Percentiles rank a stretch among this genome's conserved stretches.
phyloP scores from a whole-genome alignment of 495 filamentous ascomycete genomes.

The Terfezia claveryi region DNA sequence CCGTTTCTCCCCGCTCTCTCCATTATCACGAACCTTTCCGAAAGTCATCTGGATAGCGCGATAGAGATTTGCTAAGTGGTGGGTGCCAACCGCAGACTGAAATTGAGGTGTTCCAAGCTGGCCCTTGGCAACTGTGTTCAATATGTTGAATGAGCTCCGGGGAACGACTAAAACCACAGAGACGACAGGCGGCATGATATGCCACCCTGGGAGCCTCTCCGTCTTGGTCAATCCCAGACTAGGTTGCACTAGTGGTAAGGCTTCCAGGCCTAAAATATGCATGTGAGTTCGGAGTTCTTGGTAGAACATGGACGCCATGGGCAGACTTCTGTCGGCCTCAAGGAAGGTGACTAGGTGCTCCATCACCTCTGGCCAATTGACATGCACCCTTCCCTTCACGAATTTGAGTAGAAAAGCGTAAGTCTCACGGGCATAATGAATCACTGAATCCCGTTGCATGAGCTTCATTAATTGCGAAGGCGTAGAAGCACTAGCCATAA shows the following conservation, averaged over 20 bases:
- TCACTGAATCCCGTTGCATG: background rate
- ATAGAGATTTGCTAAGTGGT: no score
- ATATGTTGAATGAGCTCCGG: background rate
- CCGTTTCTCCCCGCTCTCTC: background rate
- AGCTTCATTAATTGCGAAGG: background rate
- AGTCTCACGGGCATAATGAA: slow-evolving; percentile 23
- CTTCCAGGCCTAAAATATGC: slow-evolving; percentile 4
- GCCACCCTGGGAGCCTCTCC: background rate
- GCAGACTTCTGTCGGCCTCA: background rate
- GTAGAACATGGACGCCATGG: background rate
- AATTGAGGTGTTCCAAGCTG: background rate
- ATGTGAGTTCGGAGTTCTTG: slow-evolving; percentile 14
- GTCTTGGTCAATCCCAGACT: background rate
- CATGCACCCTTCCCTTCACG: slow-evolving; percentile 12
- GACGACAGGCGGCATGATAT: background rate
- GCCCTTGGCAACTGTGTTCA: background rate
- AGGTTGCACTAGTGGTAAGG: background rate
- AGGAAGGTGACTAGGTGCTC: slow-evolving; percentile 3
- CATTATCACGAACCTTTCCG: background rate
- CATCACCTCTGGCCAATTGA: slow-evolving; percentile 21
- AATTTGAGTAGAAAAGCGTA: slow-evolving; percentile 22
- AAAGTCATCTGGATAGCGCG: background rate
- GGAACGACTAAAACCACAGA: background rate
- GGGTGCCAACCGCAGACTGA: background rate
- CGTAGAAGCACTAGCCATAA: background rate